Evolutionary conservation across 345 rosid species (phyloP).

Genomic region (Pseudoturritis turrita): DNA sequence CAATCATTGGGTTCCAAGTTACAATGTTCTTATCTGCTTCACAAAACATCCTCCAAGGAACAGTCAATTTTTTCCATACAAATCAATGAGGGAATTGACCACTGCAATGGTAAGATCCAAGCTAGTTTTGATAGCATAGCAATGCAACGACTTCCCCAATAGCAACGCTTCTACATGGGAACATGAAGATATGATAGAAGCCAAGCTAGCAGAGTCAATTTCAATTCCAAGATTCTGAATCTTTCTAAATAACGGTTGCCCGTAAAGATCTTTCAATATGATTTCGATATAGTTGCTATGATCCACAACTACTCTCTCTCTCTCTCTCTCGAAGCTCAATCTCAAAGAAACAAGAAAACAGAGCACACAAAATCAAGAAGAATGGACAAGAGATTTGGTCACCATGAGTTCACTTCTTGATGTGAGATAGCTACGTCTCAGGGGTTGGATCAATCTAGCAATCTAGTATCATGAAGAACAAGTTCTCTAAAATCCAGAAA

Average conservation of each 20-base stretch:
- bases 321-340: no score
- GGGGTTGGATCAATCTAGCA: no score
- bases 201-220: slow-evolving; percentile 39
- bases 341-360: no score
- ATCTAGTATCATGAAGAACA: no score
- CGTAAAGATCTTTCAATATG: no score
- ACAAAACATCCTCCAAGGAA: slow-evolving; percentile 42
- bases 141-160: slow-evolving; percentile 53
- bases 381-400: no score
- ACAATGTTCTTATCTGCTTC: slow-evolving; percentile 36
- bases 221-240: slow-evolving; percentile 40
- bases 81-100: slow-evolving; percentile 52
- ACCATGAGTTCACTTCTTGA: no score
- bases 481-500: no score
- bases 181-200: slow-evolving; percentile 54
- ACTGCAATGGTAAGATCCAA: slow-evolving; percentile 34
- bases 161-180: slow-evolving; percentile 37
- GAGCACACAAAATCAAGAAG: no score
- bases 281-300: no score
- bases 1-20: slow-evolving; percentile 62
- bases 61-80: slow-evolving; percentile 50
- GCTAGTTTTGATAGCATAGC: slow-evolving; percentile 38
- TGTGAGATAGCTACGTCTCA: no score
- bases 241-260: slow-evolving; percentile 45
- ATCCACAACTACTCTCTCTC: no score